These are phyloP conservation scores for Vickermania ingenoplastis DNA, from an alignment of 208 protist species.

Conservation along the genomic window DNA sequence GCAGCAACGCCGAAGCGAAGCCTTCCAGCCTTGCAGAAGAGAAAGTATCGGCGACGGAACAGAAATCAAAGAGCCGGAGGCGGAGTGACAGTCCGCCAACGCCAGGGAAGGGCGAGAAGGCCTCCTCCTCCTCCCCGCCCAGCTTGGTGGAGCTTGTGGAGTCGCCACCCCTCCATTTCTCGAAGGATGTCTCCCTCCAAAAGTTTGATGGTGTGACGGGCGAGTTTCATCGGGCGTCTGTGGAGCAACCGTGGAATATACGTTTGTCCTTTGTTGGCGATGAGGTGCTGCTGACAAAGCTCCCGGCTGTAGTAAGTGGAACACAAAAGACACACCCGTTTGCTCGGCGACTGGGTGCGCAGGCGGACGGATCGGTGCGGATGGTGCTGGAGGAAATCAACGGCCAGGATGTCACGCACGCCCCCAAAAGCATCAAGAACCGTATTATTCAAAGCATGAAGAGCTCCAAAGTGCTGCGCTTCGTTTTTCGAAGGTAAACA, in stretches of 20 bases:
- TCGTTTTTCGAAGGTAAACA: background rate
- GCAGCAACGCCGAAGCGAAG: too few relatives aligned
- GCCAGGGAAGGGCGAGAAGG: too few relatives aligned
- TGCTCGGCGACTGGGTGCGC: slow-evolving; percentile 22
- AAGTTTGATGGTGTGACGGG: slow-evolving; percentile 24
- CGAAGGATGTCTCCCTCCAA: slow-evolving; percentile 16
- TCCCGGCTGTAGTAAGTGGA: slow-evolving; percentile 21
- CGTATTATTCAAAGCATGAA: slow-evolving; percentile 42
- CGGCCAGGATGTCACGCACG: slow-evolving; percentile 31
- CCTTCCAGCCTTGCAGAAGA: too few relatives aligned
- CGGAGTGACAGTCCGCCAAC: slow-evolving; percentile 1
- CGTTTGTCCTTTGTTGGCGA: slow-evolving; percentile 32
- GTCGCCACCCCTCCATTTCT: slow-evolving; percentile 21
- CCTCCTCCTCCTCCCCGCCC: too few relatives aligned
- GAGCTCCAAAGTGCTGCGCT: slow-evolving; percentile 1
- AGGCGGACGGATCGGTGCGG: slow-evolving; percentile 19
- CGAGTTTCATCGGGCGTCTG: slow-evolving; percentile 18
- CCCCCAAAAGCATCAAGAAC: slow-evolving; percentile 17
- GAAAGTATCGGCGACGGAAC: slow-evolving; percentile 14
- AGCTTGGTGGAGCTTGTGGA: slow-evolving; percentile 9
- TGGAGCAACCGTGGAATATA: slow-evolving; percentile 31
- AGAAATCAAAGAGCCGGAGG: slow-evolving; percentile 6
- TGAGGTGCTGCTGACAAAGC: slow-evolving; percentile 33
- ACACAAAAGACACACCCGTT: slow-evolving; percentile 23
- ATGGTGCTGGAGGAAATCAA: slow-evolving; percentile 46